Conservation (phyloP, 192 early-diverging fungal species). For the Spinellus fusiger region DNA sequence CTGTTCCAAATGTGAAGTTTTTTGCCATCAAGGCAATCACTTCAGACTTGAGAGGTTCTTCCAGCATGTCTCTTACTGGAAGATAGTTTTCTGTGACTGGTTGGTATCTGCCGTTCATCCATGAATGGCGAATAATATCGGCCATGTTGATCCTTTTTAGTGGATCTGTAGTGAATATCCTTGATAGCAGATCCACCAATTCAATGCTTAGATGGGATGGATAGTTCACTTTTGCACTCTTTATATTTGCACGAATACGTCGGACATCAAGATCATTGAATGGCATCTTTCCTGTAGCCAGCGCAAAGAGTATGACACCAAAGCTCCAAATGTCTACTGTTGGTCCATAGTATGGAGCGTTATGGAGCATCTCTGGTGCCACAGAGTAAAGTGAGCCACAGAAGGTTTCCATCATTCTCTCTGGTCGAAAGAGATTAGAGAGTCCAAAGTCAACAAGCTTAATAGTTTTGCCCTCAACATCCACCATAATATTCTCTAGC, state of each 20-base stretch:
- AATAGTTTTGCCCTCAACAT: constrained; percentile 56
- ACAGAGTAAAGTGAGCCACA: constrained; percentile 75
- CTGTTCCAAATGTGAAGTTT: too few species aligned
- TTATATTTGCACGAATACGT: constrained; percentile 80
- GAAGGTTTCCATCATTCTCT: constrained; percentile 44
- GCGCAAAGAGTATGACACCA: constrained; percentile 81
- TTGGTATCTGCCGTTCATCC: too few species aligned
- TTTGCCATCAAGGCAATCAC: too few species aligned
- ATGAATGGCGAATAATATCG: too few species aligned
- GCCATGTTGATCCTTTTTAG: too few species aligned
- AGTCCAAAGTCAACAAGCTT: constrained; percentile 90
- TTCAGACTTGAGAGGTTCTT: too few species aligned
- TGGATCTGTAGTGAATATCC: too few species aligned
- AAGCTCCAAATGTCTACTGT: constrained; percentile 87
- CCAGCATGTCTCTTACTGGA: too few species aligned
- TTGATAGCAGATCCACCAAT: too few species aligned
- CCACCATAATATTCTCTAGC: constrained; percentile 80
- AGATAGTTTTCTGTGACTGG: too few species aligned
- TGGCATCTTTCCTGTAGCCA: constrained; percentile 75
- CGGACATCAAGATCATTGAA: constrained; percentile 83
- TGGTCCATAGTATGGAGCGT: constrained; percentile 72
- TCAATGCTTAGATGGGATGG: constrained; percentile 70
- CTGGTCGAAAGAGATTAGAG: constrained; percentile 60
- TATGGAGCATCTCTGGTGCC: constrained; percentile 80
- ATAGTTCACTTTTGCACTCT: constrained; percentile 70